A percentile compares a stretch with the other conserved stretches of the same genome.
Conservation (phyloP, 2,329 filamentous ascomycete species). For the Tolypocladium tundrense region DNA sequence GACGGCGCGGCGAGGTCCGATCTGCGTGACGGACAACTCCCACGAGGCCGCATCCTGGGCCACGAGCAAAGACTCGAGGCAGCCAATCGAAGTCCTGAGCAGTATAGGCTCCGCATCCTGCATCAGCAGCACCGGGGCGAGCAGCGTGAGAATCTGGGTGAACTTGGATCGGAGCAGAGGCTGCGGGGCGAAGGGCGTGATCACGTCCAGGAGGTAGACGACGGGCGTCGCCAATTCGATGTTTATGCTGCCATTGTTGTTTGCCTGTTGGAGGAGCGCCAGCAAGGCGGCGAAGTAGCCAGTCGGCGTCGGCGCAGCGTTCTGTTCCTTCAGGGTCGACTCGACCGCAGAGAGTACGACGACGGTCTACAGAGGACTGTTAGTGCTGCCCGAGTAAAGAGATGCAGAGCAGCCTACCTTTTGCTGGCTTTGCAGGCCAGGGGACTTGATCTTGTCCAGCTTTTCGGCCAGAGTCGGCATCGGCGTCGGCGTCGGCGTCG, state of each 20-base stretch:
- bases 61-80: slow-evolving; percentile 80
- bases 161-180: slow-evolving; percentile 91
- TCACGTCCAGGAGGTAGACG: slow-evolving; percentile 89
- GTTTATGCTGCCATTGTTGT: slow-evolving; percentile 58
- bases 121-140: slow-evolving; percentile 74
- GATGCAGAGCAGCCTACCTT: slow-evolving; percentile 48
- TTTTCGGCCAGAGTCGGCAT: slow-evolving; percentile 64
- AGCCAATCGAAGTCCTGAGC: slow-evolving; percentile 80
- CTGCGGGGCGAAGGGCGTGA: slow-evolving; percentile 75
- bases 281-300: slow-evolving; percentile 95
- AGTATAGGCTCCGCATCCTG: slow-evolving; percentile 79
- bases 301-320: slow-evolving; percentile 72
- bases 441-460: slow-evolving; percentile 93
- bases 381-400: slow-evolving; percentile 4
- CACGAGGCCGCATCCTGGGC: slow-evolving; percentile 83
- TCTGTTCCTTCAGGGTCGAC: slow-evolving; percentile 81
- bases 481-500: slow-evolving; percentile 40
- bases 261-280: slow-evolving; percentile 71
- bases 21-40: slow-evolving; percentile 73
- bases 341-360: slow-evolving; percentile 87
- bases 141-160: slow-evolving; percentile 76
- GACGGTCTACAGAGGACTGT: slow-evolving; percentile 47
- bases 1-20: slow-evolving; percentile 78
- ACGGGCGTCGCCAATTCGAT: slow-evolving; percentile 77
- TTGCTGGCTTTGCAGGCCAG: slow-evolving; percentile 90